A percentile compares a stretch with the other conserved stretches of the same genome.
These are phyloP conservation scores for Eucalyptus victrix DNA, from an alignment of 345 rosid genomes.

Conservation along the genomic window DNA sequence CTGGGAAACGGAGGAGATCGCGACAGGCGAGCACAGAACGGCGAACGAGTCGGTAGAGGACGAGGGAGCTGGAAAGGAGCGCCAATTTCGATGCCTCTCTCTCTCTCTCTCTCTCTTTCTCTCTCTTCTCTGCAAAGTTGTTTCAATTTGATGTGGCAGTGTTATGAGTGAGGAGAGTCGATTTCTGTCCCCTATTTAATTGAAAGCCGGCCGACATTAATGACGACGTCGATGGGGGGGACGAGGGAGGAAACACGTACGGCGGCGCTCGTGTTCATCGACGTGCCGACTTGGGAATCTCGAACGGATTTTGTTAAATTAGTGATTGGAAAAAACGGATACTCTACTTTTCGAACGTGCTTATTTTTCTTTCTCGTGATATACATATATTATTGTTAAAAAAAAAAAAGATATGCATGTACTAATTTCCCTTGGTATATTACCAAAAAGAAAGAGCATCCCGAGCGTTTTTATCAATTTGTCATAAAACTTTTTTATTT, in stretches of 20 bases:
- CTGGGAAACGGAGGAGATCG: background rate
- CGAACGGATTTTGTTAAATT: background rate
- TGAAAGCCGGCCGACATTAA: background rate
- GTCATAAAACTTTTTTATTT: fast-evolving
- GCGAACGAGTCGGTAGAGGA: background rate
- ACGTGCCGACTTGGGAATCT: background rate
- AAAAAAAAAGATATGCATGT: no score
- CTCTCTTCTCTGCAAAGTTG: background rate
- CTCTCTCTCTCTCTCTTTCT: background rate
- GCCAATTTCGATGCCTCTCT: background rate
- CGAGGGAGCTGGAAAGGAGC: background rate
- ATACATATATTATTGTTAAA: background rate
- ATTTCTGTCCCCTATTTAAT: background rate
- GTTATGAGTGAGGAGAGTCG: background rate
- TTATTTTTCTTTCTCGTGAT: background rate
- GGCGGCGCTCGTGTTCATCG: background rate
- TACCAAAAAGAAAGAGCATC: background rate
- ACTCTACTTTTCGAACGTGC: background rate
- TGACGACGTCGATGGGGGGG: background rate
- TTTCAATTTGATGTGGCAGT: background rate
- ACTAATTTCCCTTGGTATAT: background rate
- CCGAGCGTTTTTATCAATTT: fast-evolving
- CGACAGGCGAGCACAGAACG: background rate
- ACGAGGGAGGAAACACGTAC: no score
- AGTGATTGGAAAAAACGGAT: background rate